Conservation (phyloP, 257 asterid species). For the Sherardia arvensis region DNA sequence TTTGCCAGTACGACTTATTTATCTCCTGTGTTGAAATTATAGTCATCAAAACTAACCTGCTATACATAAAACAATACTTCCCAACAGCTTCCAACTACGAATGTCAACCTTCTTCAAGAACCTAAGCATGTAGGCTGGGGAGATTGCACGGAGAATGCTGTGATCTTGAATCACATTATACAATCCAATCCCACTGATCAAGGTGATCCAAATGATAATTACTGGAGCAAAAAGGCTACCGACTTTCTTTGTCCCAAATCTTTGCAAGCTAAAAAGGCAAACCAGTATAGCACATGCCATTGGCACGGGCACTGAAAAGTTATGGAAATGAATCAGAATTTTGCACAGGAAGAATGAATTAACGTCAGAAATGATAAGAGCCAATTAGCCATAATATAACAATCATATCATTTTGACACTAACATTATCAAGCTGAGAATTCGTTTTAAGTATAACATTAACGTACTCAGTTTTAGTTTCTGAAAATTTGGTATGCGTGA, state of each 20-base stretch:
- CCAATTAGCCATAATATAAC: not conserved
- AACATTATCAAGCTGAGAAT: not conserved
- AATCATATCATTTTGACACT: not conserved
- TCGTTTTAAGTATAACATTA: too few relatives aligned
- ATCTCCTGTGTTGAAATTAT: not conserved
- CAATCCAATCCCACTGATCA: constrained; percentile 61
- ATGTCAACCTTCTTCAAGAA: constrained; percentile 48
- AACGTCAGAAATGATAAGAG: not conserved
- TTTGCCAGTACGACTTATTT: not conserved
- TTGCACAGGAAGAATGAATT: not conserved
- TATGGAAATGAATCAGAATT: constrained; percentile 18
- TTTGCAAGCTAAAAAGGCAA: constrained; percentile 86
- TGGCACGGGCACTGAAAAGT: constrained; percentile 72
- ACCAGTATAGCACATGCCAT: constrained; percentile 72
- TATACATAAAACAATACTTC: constrained; percentile 64
- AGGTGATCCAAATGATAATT: constrained; percentile 67
- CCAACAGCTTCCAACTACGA: constrained; percentile 63
- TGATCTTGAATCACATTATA: constrained; percentile 52
- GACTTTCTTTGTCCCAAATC: constrained; percentile 65
- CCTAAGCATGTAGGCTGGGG: constrained; percentile 69
- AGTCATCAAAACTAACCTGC: constrained; percentile 54
- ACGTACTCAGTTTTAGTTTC: too few relatives aligned
- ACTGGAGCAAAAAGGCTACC: constrained; percentile 86
- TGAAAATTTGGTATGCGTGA: not conserved
- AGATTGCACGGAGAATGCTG: constrained; percentile 51